Percentiles rank a stretch among this genome's conserved stretches.
phyloP scores from a whole-genome alignment of 176 grass and related monocot species.

The Eremochloa ophiuroides region DNA sequence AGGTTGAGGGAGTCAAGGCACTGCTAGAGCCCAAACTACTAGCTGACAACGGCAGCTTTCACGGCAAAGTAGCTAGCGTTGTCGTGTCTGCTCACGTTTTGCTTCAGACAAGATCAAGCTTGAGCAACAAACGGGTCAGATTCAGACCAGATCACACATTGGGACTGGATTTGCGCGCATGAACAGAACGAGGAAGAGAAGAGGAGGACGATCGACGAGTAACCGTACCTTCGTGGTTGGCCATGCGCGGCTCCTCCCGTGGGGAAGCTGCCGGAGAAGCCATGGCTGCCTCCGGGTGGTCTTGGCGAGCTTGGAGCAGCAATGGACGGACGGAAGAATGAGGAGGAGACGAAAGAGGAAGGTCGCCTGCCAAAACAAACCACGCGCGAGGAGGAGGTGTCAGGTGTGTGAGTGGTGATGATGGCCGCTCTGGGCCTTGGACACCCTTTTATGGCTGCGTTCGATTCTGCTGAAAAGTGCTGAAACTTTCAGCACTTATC shows the following conservation, averaged over 20 bases:
- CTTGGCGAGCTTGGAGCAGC: background rate
- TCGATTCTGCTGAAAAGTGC: too few relatives aligned
- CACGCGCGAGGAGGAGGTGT: too few relatives aligned
- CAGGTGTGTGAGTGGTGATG: background rate
- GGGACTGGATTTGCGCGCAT: too few relatives aligned
- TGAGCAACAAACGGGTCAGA: background rate
- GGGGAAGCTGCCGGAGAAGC: background rate
- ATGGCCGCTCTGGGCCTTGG: background rate
- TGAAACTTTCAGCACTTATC: too few relatives aligned
- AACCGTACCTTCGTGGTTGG: constrained; percentile 53
- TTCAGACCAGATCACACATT: background rate
- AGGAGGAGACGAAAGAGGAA: background rate
- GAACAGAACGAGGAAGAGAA: background rate
- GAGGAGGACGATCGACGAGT: background rate
- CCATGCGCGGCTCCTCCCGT: background rate
- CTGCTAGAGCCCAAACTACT: constrained; percentile 8
- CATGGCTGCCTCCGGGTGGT: background rate
- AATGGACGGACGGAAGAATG: background rate
- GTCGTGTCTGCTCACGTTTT: background rate
- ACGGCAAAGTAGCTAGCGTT: background rate
- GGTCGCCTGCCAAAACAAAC: constrained; percentile 1
- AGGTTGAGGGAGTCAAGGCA: background rate
- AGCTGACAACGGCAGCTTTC: constrained; percentile 27
- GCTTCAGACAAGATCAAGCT: background rate
- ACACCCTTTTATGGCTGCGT: background rate